These are phyloP conservation scores for Paraleonurus japonicus DNA, from an alignment of 257 asterid genomes.

Conservation along the genomic window DNA sequence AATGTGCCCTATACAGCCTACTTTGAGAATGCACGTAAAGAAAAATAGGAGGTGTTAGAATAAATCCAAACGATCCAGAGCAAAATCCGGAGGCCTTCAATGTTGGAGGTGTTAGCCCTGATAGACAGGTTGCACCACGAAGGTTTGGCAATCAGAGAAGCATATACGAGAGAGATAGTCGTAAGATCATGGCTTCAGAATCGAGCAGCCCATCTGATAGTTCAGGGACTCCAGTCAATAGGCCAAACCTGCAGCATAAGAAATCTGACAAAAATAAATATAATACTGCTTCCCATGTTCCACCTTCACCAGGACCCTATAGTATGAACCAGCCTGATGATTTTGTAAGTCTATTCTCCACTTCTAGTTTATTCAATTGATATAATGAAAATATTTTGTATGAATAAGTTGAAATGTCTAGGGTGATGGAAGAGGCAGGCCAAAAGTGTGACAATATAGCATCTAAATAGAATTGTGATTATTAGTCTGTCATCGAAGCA, in stretches of 20 bases:
- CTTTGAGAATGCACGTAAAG: constrained; percentile 74
- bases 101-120: constrained; percentile 4
- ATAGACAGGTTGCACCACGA: constrained; percentile 1
- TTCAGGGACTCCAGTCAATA: constrained; percentile 3
- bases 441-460: too few relatives aligned
- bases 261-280: constrained; percentile 32
- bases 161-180: constrained; percentile 24
- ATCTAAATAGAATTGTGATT: neutral
- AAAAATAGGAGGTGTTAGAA: constrained; percentile 36
- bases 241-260: constrained; percentile 24
- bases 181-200: constrained; percentile 32
- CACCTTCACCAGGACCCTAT: constrained; percentile 30
- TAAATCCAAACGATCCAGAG: constrained; percentile 81
- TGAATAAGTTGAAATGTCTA: neutral
- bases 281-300: constrained; percentile 18
- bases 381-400: neutral
- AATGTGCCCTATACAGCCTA: constrained; percentile 68
- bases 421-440: too few relatives aligned
- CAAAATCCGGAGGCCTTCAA: constrained; percentile 69
- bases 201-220: constrained; percentile 32
- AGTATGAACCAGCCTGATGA: constrained; percentile 35
- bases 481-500: neutral
- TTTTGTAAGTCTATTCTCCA: constrained; percentile 37
- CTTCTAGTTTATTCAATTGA: neutral
- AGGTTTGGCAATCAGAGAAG: constrained; percentile 27